Conservation (phyloP, 2,329 filamentous ascomycete genomes). For the Alternaria panax region DNA sequence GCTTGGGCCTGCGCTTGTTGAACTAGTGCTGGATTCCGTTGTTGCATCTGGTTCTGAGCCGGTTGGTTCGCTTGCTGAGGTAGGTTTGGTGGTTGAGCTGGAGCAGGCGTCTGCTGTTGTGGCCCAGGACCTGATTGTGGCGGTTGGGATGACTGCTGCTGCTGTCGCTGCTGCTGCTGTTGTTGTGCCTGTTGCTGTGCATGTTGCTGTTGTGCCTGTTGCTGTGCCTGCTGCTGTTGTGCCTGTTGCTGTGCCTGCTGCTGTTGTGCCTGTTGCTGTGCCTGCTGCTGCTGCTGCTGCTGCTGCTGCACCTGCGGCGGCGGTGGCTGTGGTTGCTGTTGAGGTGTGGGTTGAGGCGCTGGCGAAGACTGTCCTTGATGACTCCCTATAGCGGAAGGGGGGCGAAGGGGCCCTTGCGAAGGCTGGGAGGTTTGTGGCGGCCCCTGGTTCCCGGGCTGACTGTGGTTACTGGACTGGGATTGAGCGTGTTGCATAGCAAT, state of each 20-base stretch:
- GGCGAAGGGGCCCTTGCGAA: conserved; percentile 49
- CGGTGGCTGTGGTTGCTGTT: conserved; percentile 50
- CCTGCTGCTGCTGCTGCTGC: conserved; percentile 41
- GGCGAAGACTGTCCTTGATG: conserved; percentile 52
- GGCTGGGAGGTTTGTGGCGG: conserved; percentile 46
- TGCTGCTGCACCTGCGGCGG: conserved; percentile 50
- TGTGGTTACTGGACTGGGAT: conserved; percentile 59
- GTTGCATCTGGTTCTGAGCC: conserved; percentile 46
- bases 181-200: conserved; percentile 36
- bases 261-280: conserved; percentile 36
- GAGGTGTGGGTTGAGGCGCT: conserved; percentile 45
- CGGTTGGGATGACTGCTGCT: conserved; percentile 35
- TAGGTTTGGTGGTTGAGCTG: conserved; percentile 45
- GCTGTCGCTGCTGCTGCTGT: conserved; percentile 49
- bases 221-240: conserved; percentile 51
- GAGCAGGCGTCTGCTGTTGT: conserved; percentile 53
- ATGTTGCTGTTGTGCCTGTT: conserved; percentile 15
- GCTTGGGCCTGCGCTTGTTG: conserved; percentile 40
- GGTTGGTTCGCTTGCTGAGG: conserved; percentile 45
- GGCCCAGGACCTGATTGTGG: conserved; percentile 53
- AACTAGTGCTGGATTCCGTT: conserved; percentile 46
- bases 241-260: conserved; percentile 48
- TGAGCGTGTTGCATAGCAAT: conserved; percentile 58
- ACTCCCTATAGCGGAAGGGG: conserved; percentile 47
- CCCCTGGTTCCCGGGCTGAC: conserved; percentile 52